Evolutionary conservation across 495 filamentous ascomycete genomes (phyloP).

Genomic region (Evansstolkia leycettana): DNA sequence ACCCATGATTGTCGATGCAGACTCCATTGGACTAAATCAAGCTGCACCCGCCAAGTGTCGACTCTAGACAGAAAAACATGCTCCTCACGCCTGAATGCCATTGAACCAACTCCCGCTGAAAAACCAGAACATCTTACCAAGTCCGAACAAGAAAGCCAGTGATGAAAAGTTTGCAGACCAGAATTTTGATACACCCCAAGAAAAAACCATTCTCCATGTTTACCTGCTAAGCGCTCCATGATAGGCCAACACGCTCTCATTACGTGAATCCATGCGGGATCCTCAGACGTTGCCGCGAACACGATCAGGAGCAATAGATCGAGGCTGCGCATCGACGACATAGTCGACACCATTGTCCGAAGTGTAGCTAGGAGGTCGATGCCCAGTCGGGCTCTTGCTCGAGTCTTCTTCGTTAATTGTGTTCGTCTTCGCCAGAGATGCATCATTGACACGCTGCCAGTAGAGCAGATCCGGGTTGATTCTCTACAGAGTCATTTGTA

Average conservation of each 20-base stretch:
- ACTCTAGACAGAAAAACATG: no score
- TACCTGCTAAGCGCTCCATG: no score
- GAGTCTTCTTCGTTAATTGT: constrained; percentile 5
- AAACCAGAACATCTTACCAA: no score
- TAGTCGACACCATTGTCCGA: constrained; percentile 63
- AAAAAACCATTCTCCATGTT: no score
- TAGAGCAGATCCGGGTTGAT: constrained; percentile 70
- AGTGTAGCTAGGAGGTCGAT: constrained; percentile 55
- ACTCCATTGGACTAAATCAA: no score
- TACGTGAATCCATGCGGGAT: no score
- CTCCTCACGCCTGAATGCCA: neutral
- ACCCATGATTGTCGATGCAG: no score
- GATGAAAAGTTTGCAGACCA: no score
- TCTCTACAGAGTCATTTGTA: constrained; percentile 29
- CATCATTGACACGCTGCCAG: constrained; percentile 54
- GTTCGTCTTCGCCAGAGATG: constrained; percentile 10
- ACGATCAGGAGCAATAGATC: constrained; percentile 34
- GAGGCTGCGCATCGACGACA: constrained; percentile 47
- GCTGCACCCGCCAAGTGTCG: no score
- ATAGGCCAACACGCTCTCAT: no score
- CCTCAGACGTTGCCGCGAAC: neutral
- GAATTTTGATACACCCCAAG: no score
- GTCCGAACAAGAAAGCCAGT: no score
- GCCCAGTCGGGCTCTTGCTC: neutral
- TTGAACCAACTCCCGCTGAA: constrained; percentile 1